A percentile compares a stretch with the other conserved stretches of the same genome.
Evolutionary conservation across 495 filamentous ascomycete species (phyloP).

Genomic region (Alectoria sarmentosa): DNA sequence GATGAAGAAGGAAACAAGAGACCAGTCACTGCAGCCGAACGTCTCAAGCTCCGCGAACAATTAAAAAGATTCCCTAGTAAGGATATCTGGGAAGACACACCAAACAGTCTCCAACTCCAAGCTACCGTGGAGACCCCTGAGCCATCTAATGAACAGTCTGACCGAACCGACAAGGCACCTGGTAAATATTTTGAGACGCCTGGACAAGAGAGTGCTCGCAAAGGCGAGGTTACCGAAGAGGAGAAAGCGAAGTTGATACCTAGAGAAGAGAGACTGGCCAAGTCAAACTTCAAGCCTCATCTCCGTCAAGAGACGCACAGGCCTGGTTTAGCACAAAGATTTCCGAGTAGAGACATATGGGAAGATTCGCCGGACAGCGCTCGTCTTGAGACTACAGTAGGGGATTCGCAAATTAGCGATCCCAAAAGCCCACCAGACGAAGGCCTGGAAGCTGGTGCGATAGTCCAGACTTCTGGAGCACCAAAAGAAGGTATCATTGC

Average conservation of each 20-base stretch:
- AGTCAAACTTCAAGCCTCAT: conserved; percentile 36
- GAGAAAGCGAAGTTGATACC: conserved; percentile 44
- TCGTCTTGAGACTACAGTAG: conserved; percentile 72
- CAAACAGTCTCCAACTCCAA: conserved; percentile 74
- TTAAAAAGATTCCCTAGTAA: conserved; percentile 81
- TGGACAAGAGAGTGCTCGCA: conserved; percentile 48
- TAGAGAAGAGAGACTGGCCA: conserved; percentile 39
- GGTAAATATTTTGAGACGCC: conserved; percentile 45
- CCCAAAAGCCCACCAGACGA: conserved; percentile 27
- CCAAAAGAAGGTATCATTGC: conserved; percentile 20
- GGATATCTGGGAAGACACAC: conserved; percentile 96
- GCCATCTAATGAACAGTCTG: conserved; percentile 36
- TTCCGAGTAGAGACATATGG: conserved; percentile 95
- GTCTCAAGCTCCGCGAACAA: conserved; percentile 55
- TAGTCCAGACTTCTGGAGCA: conserved; percentile 24
- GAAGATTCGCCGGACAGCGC: conserved; percentile 87
- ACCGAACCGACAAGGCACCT: conserved; percentile 28
- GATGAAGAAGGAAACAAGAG: conserved; percentile 66
- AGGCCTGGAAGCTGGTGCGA: conserved; percentile 27
- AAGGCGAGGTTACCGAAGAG: conserved; percentile 39
- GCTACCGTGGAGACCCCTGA: conserved; percentile 83
- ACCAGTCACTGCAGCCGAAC: conserved; percentile 50
- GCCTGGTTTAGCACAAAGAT: conserved; percentile 60
- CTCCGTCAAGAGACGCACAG: conserved; percentile 38
- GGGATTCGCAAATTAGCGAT: conserved; percentile 48